phyloP scores from a whole-genome alignment of 2,329 filamentous ascomycete genomes.

The Phialophora expanda region DNA sequence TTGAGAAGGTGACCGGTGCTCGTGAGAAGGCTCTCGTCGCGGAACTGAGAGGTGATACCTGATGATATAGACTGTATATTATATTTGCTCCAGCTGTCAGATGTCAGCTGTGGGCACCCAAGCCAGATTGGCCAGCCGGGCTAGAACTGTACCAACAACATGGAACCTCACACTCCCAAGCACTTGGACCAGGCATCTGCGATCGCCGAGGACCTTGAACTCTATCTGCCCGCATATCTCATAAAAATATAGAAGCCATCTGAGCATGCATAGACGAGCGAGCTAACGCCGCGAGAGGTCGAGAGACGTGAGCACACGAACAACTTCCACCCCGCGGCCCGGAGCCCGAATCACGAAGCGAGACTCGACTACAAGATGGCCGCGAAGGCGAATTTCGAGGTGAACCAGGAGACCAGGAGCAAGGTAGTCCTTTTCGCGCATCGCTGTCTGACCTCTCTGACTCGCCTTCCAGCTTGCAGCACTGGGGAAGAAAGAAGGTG shows the following conservation, averaged over 20 bases:
- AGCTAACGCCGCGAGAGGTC: background rate
- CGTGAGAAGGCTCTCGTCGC: constrained; percentile 63
- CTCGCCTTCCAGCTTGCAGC: constrained; percentile 70
- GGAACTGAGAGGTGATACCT: constrained; percentile 47
- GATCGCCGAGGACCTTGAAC: background rate
- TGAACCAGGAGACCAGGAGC: constrained; percentile 93
- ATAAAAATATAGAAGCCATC: background rate
- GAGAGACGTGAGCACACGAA: constrained; percentile 24
- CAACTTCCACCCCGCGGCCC: constrained; percentile 16
- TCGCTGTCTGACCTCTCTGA: constrained; percentile 12
- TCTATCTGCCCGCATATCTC: background rate
- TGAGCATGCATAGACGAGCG: constrained; percentile 15
- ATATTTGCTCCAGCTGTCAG: background rate
- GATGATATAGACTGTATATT: constrained; percentile 15
- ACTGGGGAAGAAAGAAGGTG: constrained; percentile 76
- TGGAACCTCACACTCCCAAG: background rate
- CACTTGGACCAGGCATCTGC: background rate
- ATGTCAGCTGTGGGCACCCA: constrained; percentile 10
- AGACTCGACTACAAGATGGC: constrained; percentile 34
- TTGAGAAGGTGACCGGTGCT: constrained; percentile 68
- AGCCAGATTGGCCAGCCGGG: constrained; percentile 11
- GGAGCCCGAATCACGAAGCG: constrained; percentile 10
- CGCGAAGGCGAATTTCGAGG: constrained; percentile 80
- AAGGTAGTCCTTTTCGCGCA: constrained; percentile 66
- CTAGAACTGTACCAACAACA: constrained; percentile 18